A percentile compares a stretch with the other conserved stretches of the same genome.
Evolutionary conservation across 2,329 filamentous ascomycete species (phyloP).

Genomic region (Blastomyces parvus): DNA sequence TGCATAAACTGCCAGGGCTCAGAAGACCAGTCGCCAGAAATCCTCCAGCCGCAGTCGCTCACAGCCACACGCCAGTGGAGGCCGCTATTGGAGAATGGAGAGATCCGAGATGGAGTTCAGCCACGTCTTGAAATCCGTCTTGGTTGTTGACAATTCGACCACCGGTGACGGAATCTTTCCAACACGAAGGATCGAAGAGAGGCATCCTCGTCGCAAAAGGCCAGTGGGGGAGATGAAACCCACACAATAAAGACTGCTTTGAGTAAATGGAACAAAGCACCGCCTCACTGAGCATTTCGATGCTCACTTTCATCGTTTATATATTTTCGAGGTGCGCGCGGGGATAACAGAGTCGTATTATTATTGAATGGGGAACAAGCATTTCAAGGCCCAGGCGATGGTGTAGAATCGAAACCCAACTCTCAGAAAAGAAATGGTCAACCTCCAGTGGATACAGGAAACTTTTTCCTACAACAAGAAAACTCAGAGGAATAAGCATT

Average conservation of each 20-base stretch:
- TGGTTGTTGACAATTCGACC: background rate
- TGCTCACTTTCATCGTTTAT: background rate
- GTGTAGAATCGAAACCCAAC: background rate
- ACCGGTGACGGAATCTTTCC: background rate
- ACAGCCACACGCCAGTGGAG: background rate
- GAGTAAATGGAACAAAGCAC: conserved; percentile 3
- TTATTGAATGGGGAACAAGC: background rate
- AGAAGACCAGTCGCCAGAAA: background rate
- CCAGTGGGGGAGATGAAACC: background rate
- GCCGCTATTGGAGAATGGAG: background rate
- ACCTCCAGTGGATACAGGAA: conserved; percentile 3
- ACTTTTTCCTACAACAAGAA: background rate
- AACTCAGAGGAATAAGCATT: background rate
- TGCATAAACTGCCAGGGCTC: background rate
- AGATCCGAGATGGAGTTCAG: background rate
- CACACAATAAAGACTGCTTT: background rate
- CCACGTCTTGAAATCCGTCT: conserved; percentile 2
- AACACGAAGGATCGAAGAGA: background rate
- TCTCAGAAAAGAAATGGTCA: background rate
- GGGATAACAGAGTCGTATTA: background rate
- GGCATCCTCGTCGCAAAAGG: background rate
- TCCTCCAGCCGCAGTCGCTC: background rate
- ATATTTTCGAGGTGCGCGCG: background rate
- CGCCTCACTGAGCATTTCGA: conserved; percentile 4
- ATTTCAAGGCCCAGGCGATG: background rate